A percentile compares a stretch with the other conserved stretches of the same genome.
These are phyloP conservation scores for Saccharomyces kudriavzevii DNA, from an alignment of 805 yeast species.

Conservation along the genomic window DNA sequence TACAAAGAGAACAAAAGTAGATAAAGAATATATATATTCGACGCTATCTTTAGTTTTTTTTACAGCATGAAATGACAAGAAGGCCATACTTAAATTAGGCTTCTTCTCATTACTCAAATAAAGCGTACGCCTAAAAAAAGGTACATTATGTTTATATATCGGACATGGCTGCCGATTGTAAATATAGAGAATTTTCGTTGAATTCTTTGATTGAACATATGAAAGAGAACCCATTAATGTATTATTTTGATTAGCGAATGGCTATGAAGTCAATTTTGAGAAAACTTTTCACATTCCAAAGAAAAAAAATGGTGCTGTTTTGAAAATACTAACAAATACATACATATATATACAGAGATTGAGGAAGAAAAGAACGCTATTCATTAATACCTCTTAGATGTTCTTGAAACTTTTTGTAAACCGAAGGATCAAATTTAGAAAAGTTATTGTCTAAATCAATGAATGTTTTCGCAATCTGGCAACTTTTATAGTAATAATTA, in stretches of 20 bases:
- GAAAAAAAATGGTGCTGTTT: too few relatives aligned
- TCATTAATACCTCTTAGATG: conserved; percentile 12
- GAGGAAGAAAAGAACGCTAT: neutral
- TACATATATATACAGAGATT: neutral
- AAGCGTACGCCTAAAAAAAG: too few relatives aligned
- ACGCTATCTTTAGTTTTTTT: neutral
- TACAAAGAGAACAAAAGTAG: neutral
- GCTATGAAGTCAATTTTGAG: too few relatives aligned
- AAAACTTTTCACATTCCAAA: too few relatives aligned
- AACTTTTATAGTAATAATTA: conserved; percentile 45
- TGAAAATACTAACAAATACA: neutral
- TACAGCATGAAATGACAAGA: neutral
- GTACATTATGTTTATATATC: too few relatives aligned
- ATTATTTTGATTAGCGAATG: too few relatives aligned
- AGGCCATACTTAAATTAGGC: neutral
- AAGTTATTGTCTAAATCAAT: conserved; percentile 57
- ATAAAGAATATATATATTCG: neutral
- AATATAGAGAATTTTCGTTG: too few relatives aligned
- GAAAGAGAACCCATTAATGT: too few relatives aligned
- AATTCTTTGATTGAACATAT: too few relatives aligned
- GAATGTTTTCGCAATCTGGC: conserved; percentile 52
- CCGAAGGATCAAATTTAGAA: conserved; percentile 44
- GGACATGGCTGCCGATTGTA: too few relatives aligned
- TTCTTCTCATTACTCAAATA: too few relatives aligned
- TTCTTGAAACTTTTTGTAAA: conserved; percentile 36